Base-by-base conservation (phyloP, 2,329 filamentous ascomycete species). In the Meredithiella fracta region DNA sequence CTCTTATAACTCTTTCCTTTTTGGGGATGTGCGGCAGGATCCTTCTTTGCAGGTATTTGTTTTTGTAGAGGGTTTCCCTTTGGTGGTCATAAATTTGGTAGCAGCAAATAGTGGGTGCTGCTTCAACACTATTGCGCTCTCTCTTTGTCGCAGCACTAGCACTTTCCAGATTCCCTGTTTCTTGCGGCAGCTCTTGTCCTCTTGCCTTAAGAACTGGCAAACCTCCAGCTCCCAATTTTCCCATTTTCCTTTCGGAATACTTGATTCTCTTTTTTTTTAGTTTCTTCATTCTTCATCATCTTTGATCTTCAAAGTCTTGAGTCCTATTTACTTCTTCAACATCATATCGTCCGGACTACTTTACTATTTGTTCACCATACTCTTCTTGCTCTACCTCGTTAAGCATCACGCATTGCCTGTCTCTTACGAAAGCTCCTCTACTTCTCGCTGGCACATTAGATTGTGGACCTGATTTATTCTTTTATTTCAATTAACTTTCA, bases 311-410 rank as follows among this genome's bases (percentile, higher is more conserved):
- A 44, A n/a, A n/a, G 40, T 44, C 40, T 22, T 44, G 40, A 22
- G 40, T 44, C 51, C 26, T 47, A 31, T 37, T 54, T 51, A 57
- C 44, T 55, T 54, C 51, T 51, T 55, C 47, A 49, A 54, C 55
- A 59, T 60, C 59, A 60, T 47, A 47, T 50, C 20, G 15, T 31
- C 38, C 40, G 49, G 29, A 51, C 26, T 51, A 37, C 49, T 51
- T 51, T 20, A 51, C 49, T 51, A 25, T 62, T 61, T 62, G 61
- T 62, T 67, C 59, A 61, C 60, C 62, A 63, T 63, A 62, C 51
- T 60, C 44, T 47, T 47, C 37, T 60, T 54, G 53, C 64, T 61
- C 54, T 63, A 56, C 59, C 59, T 61, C 62, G 55, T 61, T 59
- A 57, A 54, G 60, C 40, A 59, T 62, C 26, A 29, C 52, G 38